Evolutionary conservation across 345 rosid genomes (phyloP).

Genomic region (Lumnitzera littorea): DNA sequence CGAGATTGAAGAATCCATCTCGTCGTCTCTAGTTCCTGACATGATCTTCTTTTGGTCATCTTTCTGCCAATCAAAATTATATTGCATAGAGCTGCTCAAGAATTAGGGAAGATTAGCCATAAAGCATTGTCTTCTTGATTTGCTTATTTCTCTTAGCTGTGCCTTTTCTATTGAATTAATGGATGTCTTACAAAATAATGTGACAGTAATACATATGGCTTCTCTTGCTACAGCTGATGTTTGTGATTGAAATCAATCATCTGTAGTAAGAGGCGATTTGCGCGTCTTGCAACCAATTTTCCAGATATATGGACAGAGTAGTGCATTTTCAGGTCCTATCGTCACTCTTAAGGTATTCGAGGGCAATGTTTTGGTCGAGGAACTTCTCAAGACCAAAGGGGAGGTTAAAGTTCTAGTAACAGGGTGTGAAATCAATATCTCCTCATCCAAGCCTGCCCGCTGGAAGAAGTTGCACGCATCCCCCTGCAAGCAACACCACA

Average conservation of each 20-base stretch:
- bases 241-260: constrained; percentile 62
- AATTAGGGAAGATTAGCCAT: no score
- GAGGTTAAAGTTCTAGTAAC: constrained; percentile 67
- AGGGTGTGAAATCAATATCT: no score
- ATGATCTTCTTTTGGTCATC: no score
- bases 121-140: no score
- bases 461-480: no score
- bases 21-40: no score
- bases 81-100: no score
- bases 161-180: not conserved
- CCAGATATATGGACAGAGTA: constrained; percentile 63
- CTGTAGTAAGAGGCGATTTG: constrained; percentile 53
- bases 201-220: constrained; percentile 33
- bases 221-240: constrained; percentile 73
- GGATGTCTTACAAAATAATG: not conserved
- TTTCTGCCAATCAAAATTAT: no score
- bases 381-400: constrained; percentile 63
- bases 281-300: constrained; percentile 63
- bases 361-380: constrained; percentile 74
- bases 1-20: no score
- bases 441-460: no score
- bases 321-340: constrained; percentile 63
- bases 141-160: no score
- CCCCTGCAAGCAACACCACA: no score
- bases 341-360: constrained; percentile 77